Percentiles rank a stretch among this genome's conserved stretches.
These are phyloP conservation scores for Boletus insuetus DNA, from an alignment of 768 basidiomycete species.

Conservation along the genomic window DNA sequence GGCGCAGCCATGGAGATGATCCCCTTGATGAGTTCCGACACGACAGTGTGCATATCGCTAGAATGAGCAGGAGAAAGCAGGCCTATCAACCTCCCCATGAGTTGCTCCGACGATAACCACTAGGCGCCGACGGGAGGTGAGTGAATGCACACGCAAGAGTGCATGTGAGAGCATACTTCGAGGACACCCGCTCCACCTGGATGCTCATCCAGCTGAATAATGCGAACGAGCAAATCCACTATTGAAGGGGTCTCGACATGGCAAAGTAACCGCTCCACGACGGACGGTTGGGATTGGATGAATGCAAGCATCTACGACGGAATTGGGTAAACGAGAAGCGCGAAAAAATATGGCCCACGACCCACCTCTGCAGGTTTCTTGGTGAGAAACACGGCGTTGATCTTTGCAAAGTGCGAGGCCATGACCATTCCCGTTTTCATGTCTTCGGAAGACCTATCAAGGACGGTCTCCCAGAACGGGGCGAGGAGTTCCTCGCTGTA, in stretches of 20 bases:
- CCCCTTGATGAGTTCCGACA: constrained; percentile 88
- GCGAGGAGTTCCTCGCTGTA: constrained; percentile 67
- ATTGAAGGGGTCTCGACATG: constrained; percentile 90
- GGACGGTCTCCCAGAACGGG: constrained; percentile 90
- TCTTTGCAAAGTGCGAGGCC: constrained; percentile 92
- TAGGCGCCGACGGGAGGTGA: constrained; percentile 38
- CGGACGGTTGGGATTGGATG: constrained; percentile 76
- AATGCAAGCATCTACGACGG: constrained; percentile 82
- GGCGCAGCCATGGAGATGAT: constrained; percentile 94
- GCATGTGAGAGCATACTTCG: constrained; percentile 60
- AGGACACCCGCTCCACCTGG: constrained; percentile 79
- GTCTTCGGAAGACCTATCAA: constrained; percentile 77
- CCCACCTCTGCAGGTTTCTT: constrained; percentile 88
- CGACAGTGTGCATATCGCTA: constrained; percentile 77
- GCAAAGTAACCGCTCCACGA: constrained; percentile 77
- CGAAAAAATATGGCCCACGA: constrained; percentile 18
- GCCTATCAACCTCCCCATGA: constrained; percentile 78
- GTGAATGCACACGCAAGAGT: constrained; percentile 27
- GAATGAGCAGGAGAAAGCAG: constrained; percentile 77
- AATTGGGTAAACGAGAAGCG: constrained; percentile 14
- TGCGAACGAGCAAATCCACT: constrained; percentile 86
- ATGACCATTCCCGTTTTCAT: constrained; percentile 86
- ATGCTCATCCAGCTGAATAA: constrained; percentile 87
- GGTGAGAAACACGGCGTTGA: constrained; percentile 82
- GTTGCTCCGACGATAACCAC: constrained; percentile 85